Conservation (phyloP, 805 yeast species). For the Pichia gijzeniarum region DNA sequence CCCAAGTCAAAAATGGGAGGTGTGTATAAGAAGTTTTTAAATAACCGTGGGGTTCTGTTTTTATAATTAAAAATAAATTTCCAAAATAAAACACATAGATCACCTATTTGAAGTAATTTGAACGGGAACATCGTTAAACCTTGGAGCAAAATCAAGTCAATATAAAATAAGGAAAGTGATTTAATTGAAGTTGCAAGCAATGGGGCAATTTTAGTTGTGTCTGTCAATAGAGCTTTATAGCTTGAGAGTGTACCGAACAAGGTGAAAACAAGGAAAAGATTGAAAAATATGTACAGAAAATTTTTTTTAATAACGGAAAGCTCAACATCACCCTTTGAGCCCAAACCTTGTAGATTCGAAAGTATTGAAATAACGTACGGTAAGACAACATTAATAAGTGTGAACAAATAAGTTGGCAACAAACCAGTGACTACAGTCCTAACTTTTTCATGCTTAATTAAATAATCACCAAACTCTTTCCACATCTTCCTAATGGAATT, state of each 20-base stretch:
- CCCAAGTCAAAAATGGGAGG: constrained; percentile 60
- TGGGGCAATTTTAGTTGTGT: constrained; percentile 53
- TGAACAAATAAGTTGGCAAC: constrained; percentile 54
- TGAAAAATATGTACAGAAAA: constrained; percentile 54
- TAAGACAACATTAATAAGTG: constrained; percentile 43
- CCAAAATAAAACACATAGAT: constrained; percentile 41
- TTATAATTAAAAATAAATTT: constrained; percentile 30
- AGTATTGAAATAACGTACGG: constrained; percentile 52
- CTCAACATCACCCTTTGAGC: constrained; percentile 54
- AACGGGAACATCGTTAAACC: constrained; percentile 63
- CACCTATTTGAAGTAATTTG: constrained; percentile 49
- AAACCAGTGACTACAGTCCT: constrained; percentile 56
- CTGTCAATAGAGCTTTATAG: constrained; percentile 50
- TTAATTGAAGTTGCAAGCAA: constrained; percentile 48
- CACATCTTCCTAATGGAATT: constrained; percentile 50
- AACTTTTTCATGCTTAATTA: constrained; percentile 43
- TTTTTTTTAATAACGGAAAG: constrained; percentile 51
- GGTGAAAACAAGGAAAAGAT: constrained; percentile 54
- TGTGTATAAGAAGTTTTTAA: constrained; percentile 44
- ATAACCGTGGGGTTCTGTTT: constrained; percentile 45
- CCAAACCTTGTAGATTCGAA: constrained; percentile 45
- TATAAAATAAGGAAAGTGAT: constrained; percentile 47
- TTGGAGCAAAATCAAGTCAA: constrained; percentile 60
- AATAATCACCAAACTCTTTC: constrained; percentile 52
- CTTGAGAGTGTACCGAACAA: constrained; percentile 57